Conservation (phyloP, 228 moss, liverwort and hornwort species). For the Sphagnum magellanicum region DNA sequence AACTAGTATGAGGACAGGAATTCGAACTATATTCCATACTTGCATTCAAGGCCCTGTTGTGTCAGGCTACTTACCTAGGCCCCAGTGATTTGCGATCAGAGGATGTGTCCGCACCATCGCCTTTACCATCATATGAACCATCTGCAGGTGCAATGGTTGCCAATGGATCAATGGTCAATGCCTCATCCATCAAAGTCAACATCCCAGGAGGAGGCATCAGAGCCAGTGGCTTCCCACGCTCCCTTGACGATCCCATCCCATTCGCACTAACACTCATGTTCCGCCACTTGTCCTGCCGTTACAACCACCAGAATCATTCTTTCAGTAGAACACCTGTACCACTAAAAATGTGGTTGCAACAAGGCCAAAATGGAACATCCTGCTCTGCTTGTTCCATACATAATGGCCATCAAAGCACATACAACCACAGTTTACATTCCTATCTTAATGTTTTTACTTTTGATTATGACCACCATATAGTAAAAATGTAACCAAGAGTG, state of each 20-base stretch:
- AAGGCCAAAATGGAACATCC: no score
- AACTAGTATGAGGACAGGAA: no score
- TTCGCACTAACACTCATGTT: constrained; percentile 99
- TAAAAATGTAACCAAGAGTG: no score
- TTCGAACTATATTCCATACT: no score
- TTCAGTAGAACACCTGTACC: no score
- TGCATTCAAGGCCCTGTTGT: no score
- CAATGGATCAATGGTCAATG: constrained; percentile 67
- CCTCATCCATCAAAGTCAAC: constrained; percentile 89
- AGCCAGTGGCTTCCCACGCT: constrained; percentile 52
- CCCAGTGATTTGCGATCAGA: constrained; percentile 93
- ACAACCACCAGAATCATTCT: neutral
- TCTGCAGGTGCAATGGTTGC: constrained; percentile 62
- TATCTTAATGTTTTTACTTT: no score
- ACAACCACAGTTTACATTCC: no score
- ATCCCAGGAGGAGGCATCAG: constrained; percentile 64
- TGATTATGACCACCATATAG: no score
- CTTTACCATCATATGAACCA: constrained; percentile 27
- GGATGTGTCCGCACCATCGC: constrained; percentile 30
- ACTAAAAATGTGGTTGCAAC: no score
- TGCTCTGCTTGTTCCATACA: no score
- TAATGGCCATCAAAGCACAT: no score
- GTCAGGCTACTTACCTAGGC: constrained; percentile 49
- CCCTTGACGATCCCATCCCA: constrained; percentile 74
- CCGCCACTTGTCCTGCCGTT: constrained; percentile 94